A percentile compares a stretch with the other conserved stretches of the same genome.
Evolutionary conservation across 768 basidiomycete species (phyloP).

Genomic region (Boletus sensibilis): DNA sequence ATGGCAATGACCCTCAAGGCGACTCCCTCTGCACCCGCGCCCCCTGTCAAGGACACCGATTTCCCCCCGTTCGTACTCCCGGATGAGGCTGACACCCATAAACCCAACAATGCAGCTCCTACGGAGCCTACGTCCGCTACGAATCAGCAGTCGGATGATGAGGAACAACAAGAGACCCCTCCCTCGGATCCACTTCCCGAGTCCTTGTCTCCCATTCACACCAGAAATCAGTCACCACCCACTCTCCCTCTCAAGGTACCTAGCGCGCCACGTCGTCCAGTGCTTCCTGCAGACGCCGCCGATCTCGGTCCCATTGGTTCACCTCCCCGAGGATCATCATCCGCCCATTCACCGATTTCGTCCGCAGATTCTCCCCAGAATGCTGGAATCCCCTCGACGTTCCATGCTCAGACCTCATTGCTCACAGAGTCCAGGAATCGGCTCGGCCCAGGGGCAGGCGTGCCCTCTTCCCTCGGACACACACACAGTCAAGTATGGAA

Average conservation of each 20-base stretch:
- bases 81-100: constrained; percentile 49
- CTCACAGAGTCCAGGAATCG: constrained; percentile 40
- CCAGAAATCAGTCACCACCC: constrained; percentile 41
- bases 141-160: constrained; percentile 14
- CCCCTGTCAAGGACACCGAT: constrained; percentile 72
- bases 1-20: constrained; percentile 71
- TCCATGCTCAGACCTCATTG: constrained; percentile 66
- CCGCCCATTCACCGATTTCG: constrained; percentile 55
- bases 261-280: constrained; percentile 48
- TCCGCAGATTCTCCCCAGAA: constrained; percentile 38
- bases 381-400: constrained; percentile 58
- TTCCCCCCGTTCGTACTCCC: constrained; percentile 66
- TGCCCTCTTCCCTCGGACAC: constrained; percentile 62
- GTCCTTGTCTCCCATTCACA: constrained; percentile 11
- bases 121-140: background rate
- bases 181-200: constrained; percentile 9
- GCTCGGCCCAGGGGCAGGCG: constrained; percentile 36
- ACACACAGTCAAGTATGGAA: constrained; percentile 28
- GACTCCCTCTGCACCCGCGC: constrained; percentile 75
- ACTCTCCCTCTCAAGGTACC: constrained; percentile 53
- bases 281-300: constrained; percentile 36
- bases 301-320: constrained; percentile 87
- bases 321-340: constrained; percentile 53
- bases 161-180: background rate
- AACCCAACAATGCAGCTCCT: background rate